Evolutionary conservation across 2,329 filamentous ascomycete genomes (phyloP).

Genomic region (Cordyceps fumosorosea): DNA sequence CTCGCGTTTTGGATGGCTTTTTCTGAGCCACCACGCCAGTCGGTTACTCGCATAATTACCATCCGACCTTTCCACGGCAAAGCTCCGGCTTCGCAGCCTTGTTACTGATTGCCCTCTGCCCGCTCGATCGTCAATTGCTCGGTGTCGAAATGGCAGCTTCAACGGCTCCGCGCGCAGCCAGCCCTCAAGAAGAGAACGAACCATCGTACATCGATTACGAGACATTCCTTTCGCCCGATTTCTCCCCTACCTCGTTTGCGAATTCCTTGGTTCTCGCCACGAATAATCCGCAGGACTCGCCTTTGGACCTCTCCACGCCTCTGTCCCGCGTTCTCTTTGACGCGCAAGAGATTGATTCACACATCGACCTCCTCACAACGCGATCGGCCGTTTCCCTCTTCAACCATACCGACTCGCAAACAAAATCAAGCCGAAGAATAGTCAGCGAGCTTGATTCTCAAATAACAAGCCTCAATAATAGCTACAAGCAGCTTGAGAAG

Average conservation of each 20-base stretch:
- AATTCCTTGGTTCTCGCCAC: constrained; percentile 83
- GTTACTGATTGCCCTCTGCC: background rate
- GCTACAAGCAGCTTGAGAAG: constrained; percentile 77
- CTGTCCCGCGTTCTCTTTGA: constrained; percentile 93
- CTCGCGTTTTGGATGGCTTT: background rate
- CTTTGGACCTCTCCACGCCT: constrained; percentile 88
- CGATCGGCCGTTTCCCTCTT: constrained; percentile 77
- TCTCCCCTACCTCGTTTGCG: constrained; percentile 76
- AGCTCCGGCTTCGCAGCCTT: background rate
- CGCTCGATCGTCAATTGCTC: background rate
- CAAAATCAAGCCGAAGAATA: constrained; percentile 64
- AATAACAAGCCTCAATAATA: constrained; percentile 71
- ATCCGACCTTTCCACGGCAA: background rate
- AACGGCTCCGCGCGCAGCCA: constrained; percentile 10
- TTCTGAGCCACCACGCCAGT: background rate
- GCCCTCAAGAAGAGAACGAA: constrained; percentile 42
- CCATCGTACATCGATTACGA: constrained; percentile 95
- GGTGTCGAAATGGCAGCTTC: background rate
- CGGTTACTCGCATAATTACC: background rate
- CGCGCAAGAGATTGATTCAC: constrained; percentile 91
- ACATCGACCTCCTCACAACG: constrained; percentile 85
- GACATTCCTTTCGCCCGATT: constrained; percentile 75
- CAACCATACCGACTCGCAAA: constrained; percentile 68
- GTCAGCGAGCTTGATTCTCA: constrained; percentile 73
- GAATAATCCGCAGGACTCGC: constrained; percentile 85